Base-by-base conservation (phyloP, 768 basidiomycete genomes). In the Dendrothele bispora region DNA sequence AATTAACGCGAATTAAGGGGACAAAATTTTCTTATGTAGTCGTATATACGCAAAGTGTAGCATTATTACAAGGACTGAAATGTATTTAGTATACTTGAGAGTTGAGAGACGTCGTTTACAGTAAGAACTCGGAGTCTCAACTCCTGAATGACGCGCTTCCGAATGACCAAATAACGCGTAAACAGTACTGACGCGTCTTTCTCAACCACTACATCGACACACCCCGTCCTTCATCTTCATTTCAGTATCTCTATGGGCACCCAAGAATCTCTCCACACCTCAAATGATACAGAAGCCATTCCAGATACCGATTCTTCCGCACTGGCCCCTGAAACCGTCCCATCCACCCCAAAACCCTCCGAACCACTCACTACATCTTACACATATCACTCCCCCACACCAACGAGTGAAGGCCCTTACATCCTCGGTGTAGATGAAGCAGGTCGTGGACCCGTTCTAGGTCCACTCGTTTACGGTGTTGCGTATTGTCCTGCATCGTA, bases 401-500 rank as follows among this genome's bases (percentile, higher is more conserved):
- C 91, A 2, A 85, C 84, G 0, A 77, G 82, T 1, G 48, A 65
- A 1, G 91, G 91, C 0, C 87, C 88, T 1, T 97, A 95, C 70
- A 91, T 98, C 40, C 85, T 99, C 41, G 97, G 97, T 20, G 94
- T 99, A n/a, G 97, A 99, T 65, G 97, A 99, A 64, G 97, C 97
- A 0, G 97, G 97, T 0, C 77, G 97, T 46, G 97, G 97, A 0
- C 97, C 95, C 18, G 95, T 95, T 2, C 73, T 99, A 0, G 95
- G 95, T 1, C 97, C 97, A 0, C 79, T 98, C 50, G 97, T 99
- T 0, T 98, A 99, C 59, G 95, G 90, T 6, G 83, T 95, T 21
- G 95, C 97, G 1, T 98, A 92, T 60, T 98, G 95, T 58, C 90
- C 93, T 2, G 75, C 75, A 3, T 73, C 83, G 20, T 98, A 90